These are phyloP conservation scores for Citrus trifoliata DNA, from an alignment of 345 rosid genomes.

Conservation along the genomic window DNA sequence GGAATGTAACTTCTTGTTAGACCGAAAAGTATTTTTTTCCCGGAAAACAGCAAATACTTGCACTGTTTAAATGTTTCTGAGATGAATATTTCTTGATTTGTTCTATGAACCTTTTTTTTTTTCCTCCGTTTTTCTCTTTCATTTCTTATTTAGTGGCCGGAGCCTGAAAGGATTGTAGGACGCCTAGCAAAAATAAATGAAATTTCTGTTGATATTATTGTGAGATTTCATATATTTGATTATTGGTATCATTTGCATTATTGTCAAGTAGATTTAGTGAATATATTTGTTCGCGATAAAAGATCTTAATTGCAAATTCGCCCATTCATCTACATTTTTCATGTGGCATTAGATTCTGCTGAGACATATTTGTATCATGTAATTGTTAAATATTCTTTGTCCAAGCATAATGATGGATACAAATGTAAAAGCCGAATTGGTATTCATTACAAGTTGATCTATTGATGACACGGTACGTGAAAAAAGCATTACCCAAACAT, in stretches of 20 bases:
- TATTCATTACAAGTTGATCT: neutral
- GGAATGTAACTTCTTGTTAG: neutral
- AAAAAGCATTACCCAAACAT: neutral
- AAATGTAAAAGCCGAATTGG: neutral
- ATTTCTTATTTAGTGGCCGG: too few species aligned
- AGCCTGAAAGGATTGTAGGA: too few species aligned
- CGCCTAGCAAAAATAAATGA: too few species aligned
- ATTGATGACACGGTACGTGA: neutral
- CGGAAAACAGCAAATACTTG: neutral
- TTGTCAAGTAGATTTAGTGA: neutral
- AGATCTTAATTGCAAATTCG: neutral
- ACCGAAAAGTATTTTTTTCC: too few species aligned
- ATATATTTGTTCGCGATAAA: neutral
- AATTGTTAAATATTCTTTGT: neutral
- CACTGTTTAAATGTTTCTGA: neutral
- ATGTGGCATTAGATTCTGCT: neutral
- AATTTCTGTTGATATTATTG: too few species aligned
- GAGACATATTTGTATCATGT: neutral
- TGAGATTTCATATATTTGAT: neutral
- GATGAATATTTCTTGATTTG: neutral
- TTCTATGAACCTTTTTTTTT: neutral
- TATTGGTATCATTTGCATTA: neutral
- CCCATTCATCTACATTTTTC: neutral
- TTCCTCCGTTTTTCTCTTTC: too few species aligned
- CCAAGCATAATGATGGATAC: neutral